These are phyloP conservation scores for Rosa rugosa DNA, from an alignment of 306 rosid species.

Conservation along the genomic window DNA sequence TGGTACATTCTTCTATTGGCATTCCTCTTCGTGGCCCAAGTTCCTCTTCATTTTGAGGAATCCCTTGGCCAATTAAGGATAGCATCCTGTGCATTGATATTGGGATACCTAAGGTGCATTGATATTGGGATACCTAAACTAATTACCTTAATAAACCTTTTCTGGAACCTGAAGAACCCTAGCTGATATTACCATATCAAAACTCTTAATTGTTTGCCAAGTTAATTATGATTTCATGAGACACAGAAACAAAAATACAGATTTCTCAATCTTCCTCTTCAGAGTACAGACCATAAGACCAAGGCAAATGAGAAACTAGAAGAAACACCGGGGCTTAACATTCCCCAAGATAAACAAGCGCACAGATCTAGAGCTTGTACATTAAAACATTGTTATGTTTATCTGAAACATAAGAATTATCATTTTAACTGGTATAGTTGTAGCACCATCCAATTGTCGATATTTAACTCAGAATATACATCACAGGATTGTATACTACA, in stretches of 20 bases:
- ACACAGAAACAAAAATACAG: neutral
- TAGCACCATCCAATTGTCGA: neutral
- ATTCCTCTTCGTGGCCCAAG: neutral
- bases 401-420: neutral
- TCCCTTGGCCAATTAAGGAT: neutral
- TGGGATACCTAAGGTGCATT: neutral
- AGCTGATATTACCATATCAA: neutral
- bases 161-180: neutral
- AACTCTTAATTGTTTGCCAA: neutral
- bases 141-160: neutral
- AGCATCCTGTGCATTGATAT: neutral
- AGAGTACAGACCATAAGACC: neutral
- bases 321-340: neutral
- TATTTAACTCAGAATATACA: neutral
- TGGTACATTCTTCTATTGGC: neutral
- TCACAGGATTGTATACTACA: neutral
- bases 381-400: neutral
- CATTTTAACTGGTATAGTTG: neutral
- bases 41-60: neutral
- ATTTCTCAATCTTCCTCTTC: neutral
- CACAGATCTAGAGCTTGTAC: neutral
- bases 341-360: neutral
- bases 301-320: neutral
- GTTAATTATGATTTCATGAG: neutral
- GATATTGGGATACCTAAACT: neutral